phyloP scores from a whole-genome alignment of 1,284 basidiomycete genomes.

The Cryptococcus sp. region DNA sequence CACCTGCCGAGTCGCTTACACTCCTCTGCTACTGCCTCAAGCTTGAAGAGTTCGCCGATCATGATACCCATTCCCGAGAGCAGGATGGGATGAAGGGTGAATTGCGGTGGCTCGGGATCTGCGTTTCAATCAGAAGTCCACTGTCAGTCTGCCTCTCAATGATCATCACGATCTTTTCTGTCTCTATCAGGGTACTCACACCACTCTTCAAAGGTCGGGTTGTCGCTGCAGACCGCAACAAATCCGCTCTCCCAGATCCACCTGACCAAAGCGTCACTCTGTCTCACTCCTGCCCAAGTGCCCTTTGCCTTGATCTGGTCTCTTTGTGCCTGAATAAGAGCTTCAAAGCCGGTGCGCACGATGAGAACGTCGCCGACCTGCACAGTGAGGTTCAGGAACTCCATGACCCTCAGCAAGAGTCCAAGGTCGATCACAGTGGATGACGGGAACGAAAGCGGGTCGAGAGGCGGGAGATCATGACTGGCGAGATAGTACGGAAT shows the following conservation, averaged over 20 bases:
- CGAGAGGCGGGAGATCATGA: conserved; percentile 11
- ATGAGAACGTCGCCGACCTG: conserved; percentile 19
- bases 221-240: conserved; percentile 22
- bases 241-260: conserved; percentile 27
- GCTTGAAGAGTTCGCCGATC: conserved; percentile 21
- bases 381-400: conserved; percentile 11
- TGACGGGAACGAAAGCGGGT: conserved; percentile 6
- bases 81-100: conserved; percentile 16
- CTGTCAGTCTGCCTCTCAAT: background rate
- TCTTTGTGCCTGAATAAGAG: conserved; percentile 2
- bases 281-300: conserved; percentile 15
- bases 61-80: conserved; percentile 24
- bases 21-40: conserved; percentile 13
- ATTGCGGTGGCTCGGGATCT: conserved; percentile 3
- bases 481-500: conserved; percentile 19
- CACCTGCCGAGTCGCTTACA: conserved; percentile 17
- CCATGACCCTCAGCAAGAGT: conserved; percentile 26
- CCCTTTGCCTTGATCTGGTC: conserved; percentile 3
- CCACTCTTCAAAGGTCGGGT: conserved; percentile 24
- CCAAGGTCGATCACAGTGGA: conserved; percentile 3
- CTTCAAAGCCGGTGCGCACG: conserved; percentile 20
- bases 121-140: background rate
- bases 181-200: conserved; percentile 7
- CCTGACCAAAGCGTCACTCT: conserved; percentile 7
- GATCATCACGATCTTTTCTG: background rate